Base-by-base conservation (phyloP, 2,329 filamentous ascomycete species). In the Neonectria ditissima region DNA sequence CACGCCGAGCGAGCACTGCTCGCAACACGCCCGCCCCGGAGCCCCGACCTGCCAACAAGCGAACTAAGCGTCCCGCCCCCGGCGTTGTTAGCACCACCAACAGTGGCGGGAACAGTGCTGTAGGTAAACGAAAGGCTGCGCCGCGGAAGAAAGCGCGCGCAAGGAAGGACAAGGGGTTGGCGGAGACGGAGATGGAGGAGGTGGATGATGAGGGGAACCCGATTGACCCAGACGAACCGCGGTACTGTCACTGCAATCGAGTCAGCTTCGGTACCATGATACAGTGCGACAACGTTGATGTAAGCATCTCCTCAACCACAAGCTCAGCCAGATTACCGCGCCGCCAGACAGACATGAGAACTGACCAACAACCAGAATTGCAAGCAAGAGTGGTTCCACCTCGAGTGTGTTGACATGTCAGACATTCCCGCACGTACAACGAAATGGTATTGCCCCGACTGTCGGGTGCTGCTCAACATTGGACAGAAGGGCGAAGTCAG, bases 401-500 rank as follows among this genome's bases (percentile, higher is more conserved):
- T 96, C 43, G 88, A 89, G 67, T 96, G 92, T 73, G 91, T 96
- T 6, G 89, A 85, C 5, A 81, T 96, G 34, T 82, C 84, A 11
- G 84, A 89, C 24, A 87, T 92, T 63, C 92, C 92, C 11, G 86
- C 89, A 2, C 84, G 91, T 18, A 91, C 91, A 32, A 90, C 90
- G 2, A 94, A 93, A 78, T 96, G 92, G 92, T 96, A 93, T 73
- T 96, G 92, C 77, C 91, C 91, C 1, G 89, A 93, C 53, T 96
- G 92, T 74, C 83, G 89, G 43, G 85, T 87, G 65, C 79, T 84
- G 30, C 78, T 90, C 32, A 87, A 88, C 51, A 87, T 90, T 69
- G 88, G 88, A 6, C 86, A 88, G 78, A 87, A 83, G 76, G 88
- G 88, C 3, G 87, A 90, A 72, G 86, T 89, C 11, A 89, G 78